These are phyloP conservation scores for Rhizopus stolonifer DNA, from an alignment of 371 early-diverging fungal species.

Conservation along the genomic window DNA sequence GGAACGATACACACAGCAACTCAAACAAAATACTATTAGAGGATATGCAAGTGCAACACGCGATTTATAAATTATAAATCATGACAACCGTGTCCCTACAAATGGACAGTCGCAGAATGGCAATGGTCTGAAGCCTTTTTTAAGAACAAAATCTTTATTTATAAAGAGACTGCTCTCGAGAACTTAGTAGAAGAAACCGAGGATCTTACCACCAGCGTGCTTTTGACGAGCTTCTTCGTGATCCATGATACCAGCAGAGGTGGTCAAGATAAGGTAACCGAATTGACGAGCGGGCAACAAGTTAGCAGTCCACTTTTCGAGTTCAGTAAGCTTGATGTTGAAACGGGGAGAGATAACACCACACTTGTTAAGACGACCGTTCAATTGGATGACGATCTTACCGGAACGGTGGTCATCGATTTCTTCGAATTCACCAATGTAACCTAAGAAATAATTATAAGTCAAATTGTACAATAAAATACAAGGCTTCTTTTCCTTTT, in stretches of 20 bases:
- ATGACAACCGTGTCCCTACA: neutral
- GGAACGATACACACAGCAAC: no score
- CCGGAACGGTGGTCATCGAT: conserved; percentile 99
- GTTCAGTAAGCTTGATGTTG: conserved; percentile 92
- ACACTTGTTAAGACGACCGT: conserved; percentile 99
- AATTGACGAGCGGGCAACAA: conserved; percentile 99
- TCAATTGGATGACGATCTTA: conserved; percentile 98
- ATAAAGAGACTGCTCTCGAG: neutral
- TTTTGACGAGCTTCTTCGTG: conserved; percentile 99
- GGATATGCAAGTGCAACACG: no score
- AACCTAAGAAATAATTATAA: conserved; percentile 83
- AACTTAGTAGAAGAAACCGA: conserved; percentile 80
- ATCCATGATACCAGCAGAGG: conserved; percentile 99
- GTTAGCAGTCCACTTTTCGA: conserved; percentile 98
- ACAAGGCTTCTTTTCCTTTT: no score
- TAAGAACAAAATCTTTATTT: conserved; percentile 1
- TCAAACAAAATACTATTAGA: no score
- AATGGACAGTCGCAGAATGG: neutral
- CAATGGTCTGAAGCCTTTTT: neutral
- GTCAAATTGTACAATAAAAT: no score
- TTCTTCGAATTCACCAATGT: conserved; percentile 99
- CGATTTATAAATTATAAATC: no score
- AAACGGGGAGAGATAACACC: conserved; percentile 99
- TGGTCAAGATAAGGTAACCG: conserved; percentile 96
- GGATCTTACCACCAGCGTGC: conserved; percentile 99